A percentile compares a stretch with the other conserved stretches of the same genome.
phyloP scores from a whole-genome alignment of 306 rosid genomes.

The Vicia faba region DNA sequence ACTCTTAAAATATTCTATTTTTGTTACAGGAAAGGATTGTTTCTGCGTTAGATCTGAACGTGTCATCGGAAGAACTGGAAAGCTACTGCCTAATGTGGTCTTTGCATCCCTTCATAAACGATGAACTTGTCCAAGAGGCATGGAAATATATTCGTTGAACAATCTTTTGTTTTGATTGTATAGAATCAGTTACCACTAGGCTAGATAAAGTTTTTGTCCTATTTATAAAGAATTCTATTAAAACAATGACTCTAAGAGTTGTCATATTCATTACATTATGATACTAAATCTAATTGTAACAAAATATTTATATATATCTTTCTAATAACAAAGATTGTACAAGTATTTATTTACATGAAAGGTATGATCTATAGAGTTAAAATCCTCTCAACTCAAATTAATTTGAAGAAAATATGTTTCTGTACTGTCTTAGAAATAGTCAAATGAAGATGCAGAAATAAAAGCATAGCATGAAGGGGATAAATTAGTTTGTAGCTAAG shows the following conservation, averaged over 20 bases:
- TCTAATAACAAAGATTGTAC: background rate
- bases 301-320: background rate
- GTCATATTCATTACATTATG: background rate
- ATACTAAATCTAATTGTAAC: background rate
- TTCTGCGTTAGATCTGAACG: conserved; percentile 56
- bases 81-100: conserved; percentile 84
- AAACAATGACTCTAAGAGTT: background rate
- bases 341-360: background rate
- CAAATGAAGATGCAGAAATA: too few relatives aligned
- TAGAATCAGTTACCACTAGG: conserved; percentile 21
- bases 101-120: conserved; percentile 52
- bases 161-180: conserved; percentile 9
- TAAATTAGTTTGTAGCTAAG: background rate
- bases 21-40: conserved; percentile 70
- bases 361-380: too few relatives aligned
- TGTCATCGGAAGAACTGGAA: conserved; percentile 65
- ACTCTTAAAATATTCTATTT: conserved; percentile 8
- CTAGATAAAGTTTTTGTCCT: background rate
- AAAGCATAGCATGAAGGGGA: background rate
- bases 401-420: too few relatives aligned
- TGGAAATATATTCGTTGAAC: conserved; percentile 61
- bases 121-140: conserved; percentile 57
- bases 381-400: too few relatives aligned
- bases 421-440: too few relatives aligned
- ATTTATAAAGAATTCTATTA: background rate